Base-by-base conservation (phyloP, 1,139 yeast genomes). In the Pichia kudriavzevii region DNA sequence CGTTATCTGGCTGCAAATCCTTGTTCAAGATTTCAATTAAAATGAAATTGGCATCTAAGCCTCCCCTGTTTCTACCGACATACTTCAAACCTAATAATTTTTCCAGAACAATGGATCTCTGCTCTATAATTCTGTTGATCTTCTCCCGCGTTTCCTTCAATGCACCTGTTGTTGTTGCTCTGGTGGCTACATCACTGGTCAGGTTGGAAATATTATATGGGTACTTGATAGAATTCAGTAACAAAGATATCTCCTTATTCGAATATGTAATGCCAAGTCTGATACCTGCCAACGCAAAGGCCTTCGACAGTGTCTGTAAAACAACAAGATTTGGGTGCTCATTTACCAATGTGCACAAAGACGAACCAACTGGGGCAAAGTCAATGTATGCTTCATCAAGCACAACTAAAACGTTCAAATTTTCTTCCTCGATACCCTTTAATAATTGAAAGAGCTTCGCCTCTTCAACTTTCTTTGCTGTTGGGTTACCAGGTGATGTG, bases 401-500 rank as follows among this genome's bases (percentile, higher is more conserved):
- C 11, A 88, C 80, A 9, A 91, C 75, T 23, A 88, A 58, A 4
- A 95, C 96, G 49, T 79, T 76, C 80, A 87, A 79, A 21, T 58
- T 56, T 3, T 51, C 39, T 1, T 40, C 32, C 15, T 68, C 67
- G 16, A 55, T 42, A 38, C 66, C 64, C 10, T 64, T 54, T 36
- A 84, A 60, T 17, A 91, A 58, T 32, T 64, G 59, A 31, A 72
- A 61, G 15, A 91, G 60, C 18, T 63, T 59, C 0, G 56, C 58
- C 8, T 69, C 65, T 19, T 69, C 65, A 26, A 91, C 57, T 32
- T 75, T 60, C 26, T 75, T 70, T 4, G 81, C 96, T 0, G 98
- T 91, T 22, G 98, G 98, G 56, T 91, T 91, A 21, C 98, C 98
- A n/a, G 98, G 98, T 2, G 96, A 83, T n/a, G 97, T 88, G 44